These are phyloP conservation scores for Claviceps cyperi DNA, from an alignment of 2,329 filamentous ascomycete species.

Conservation along the genomic window DNA sequence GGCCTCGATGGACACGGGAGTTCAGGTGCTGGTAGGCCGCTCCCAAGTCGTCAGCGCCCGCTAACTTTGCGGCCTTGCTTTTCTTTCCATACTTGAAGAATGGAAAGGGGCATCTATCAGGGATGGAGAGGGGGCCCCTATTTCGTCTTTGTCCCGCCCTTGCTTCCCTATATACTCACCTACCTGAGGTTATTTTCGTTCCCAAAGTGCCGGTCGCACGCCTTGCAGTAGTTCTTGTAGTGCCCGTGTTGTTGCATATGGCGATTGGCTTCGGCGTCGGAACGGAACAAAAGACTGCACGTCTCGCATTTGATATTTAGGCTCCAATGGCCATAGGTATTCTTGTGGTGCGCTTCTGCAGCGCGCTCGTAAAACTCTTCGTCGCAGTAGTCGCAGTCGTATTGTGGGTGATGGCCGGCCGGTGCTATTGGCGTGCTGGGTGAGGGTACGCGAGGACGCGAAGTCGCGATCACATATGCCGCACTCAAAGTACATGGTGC, in stretches of 20 bases:
- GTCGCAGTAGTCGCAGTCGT: constrained; percentile 17
- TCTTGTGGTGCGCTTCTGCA: constrained; percentile 17
- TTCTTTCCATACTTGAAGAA: no score
- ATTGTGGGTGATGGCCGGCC: constrained; percentile 12
- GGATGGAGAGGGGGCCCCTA: no score
- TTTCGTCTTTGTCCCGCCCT: not conserved
- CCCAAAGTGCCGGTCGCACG: constrained; percentile 19
- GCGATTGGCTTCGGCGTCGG: constrained; percentile 8
- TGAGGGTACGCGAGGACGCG: not conserved
- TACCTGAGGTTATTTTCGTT: constrained; percentile 17
- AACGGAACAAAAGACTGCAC: constrained; percentile 10
- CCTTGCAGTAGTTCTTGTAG: constrained; percentile 18
- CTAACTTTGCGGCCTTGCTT: no score
- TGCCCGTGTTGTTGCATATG: constrained; percentile 14
- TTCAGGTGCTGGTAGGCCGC: constrained; percentile 34
- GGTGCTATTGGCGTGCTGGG: constrained; percentile 6
- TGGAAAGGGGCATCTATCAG: no score
- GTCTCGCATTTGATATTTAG: constrained; percentile 11
- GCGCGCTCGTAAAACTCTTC: constrained; percentile 11
- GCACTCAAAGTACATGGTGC: constrained; percentile 2
- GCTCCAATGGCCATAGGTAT: constrained; percentile 14
- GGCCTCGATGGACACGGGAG: constrained; percentile 33
- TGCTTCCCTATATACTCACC: constrained; percentile 11
- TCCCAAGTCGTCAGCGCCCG: no score
- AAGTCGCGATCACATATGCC: not conserved